Base-by-base conservation (phyloP, 495 filamentous ascomycete species). In the Neurospora sublineolata region DNA sequence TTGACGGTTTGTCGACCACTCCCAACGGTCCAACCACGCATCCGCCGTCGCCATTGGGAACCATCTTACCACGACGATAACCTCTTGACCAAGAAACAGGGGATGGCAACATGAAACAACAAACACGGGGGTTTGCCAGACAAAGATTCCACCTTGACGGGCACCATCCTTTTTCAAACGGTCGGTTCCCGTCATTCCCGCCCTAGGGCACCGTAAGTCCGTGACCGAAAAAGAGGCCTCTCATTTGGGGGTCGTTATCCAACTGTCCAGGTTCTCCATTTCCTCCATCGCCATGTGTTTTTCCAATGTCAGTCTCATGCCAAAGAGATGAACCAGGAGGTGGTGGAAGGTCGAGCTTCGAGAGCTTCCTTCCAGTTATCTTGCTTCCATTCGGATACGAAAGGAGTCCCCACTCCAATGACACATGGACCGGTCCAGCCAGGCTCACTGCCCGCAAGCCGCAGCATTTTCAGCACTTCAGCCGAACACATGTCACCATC, bases 51-150 rank as follows among this genome's bases (percentile, higher is more conserved):
- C 52, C 52, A 64, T 64, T 64, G 52, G 27, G 14, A 16, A 60
- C 52, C 52, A 60, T 33, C 52, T 33, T 6, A 41, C 52, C 33
- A 64, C 52, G 12, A 64, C 52, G 52, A 60, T 60, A 33, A 33
- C 52, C 52, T 60, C 52, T 27, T 60, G 12, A 60, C 1, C 12
- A 60, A 64, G 52, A 64, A 27, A 9, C 52, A 64, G 52, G 52
- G 52, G 52, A 36, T 67, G 44, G 33, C 58, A 70, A 67, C 69
- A 64, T 70, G 69, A 70, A 70, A 70, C 69, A 67, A 37, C 38
- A 70, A 70, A 68, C 40, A 70, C 69, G 69, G 69, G 69, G 41
- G 69, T 20, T 70, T 70, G 41, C 27, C 27, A 70, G 44, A 70
- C 33, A 37, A 67, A 42, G 40, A 70, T 52, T 60, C 40, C 69